Percentiles rank a stretch among this genome's conserved stretches.
Evolutionary conservation across 352 stramenopile species (phyloP).

Genomic region (Phytophthora uliginosa): DNA sequence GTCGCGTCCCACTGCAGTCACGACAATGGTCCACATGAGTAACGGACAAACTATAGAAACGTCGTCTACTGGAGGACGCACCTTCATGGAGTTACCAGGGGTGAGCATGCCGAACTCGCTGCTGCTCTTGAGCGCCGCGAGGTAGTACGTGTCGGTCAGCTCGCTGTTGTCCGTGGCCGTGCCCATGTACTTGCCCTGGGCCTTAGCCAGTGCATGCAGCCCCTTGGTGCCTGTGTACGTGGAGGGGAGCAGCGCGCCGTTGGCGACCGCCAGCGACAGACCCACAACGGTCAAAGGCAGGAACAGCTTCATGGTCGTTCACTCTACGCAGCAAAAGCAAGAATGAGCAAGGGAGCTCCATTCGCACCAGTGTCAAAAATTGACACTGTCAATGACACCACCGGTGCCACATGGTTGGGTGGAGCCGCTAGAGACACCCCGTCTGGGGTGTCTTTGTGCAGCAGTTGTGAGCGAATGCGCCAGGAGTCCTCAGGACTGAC

Average conservation of each 20-base stretch:
- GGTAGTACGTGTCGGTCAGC: constrained; percentile 33
- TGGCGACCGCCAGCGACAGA: constrained; percentile 18
- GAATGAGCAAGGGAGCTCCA: constrained; percentile 11
- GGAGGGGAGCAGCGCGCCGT: constrained; percentile 21
- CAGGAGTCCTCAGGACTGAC: not conserved
- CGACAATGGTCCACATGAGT: not conserved
- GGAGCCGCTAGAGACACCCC: constrained; percentile 15
- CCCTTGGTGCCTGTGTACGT: constrained; percentile 34
- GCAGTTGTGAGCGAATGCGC: not conserved
- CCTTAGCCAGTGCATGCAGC: constrained; percentile 29
- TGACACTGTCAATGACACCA: constrained; percentile 5
- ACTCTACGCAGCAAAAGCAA: constrained; percentile 6
- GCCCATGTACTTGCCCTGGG: constrained; percentile 44
- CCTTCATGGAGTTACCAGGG: constrained; percentile 39
- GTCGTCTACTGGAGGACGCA: not conserved
- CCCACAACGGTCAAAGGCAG: constrained; percentile 13
- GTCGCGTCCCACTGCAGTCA: constrained; percentile 29
- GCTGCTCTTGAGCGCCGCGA: constrained; percentile 27
- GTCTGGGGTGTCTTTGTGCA: not conserved
- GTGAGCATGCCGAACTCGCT: constrained; percentile 42
- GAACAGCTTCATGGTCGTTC: constrained; percentile 21
- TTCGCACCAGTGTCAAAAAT: constrained; percentile 2
- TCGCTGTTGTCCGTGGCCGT: constrained; percentile 37
- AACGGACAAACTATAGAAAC: not conserved
- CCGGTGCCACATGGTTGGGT: constrained; percentile 18